Base-by-base conservation (phyloP, 495 filamentous ascomycete genomes). In the Terfezia claveryi region DNA sequence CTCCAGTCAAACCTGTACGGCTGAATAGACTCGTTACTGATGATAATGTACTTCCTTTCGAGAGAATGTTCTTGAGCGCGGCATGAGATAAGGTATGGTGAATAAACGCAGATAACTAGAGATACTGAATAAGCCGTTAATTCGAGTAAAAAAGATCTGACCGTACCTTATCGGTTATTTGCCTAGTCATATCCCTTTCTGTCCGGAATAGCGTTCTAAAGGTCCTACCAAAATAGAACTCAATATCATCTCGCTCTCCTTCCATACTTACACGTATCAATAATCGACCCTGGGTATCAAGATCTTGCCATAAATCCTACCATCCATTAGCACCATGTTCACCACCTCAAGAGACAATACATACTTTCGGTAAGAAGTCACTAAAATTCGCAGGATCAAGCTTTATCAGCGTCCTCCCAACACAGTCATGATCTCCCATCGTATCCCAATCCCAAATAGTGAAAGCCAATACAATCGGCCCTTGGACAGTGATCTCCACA, bases 371-470 rank as follows among this genome's bases (percentile, higher is more conserved):
- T 57, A 96, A 67, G 63, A 89, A 99, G 65, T 99, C 91, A 56
- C 87, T 80, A 68, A 99, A 99, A 70, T 94, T 86, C 36, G 83
- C 73, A 10, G 91, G 91, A 59, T 99, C 91, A 17, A 99, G 73
- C 67, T 99, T 99, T 55, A 96, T 74, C 8, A 84, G 92, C 10
- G 91, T 94, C 53, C 91, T 79, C 11, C 91, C 91, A 41, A 96
- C 85, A 63, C 91, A 96, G 63, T 99, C 92, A 58, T 99, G 91
- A 63, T 99, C 92, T 46, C 92, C 91, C 55, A 99, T 78, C 12
- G 85, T 82, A 70, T 99, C 92, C 79, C 88, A 92, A 69, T 99
- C 92, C 92, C 92, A 99, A 27, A 96, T 83, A 1, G 91, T 99
- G 23, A 87, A 88, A 59, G 95, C 91, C 61, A 99, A 80, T 61